A percentile compares a stretch with the other conserved stretches of the same genome.
Evolutionary conservation across 352 stramenopile species (phyloP).

Genomic region (Globisporangium middletonii): DNA sequence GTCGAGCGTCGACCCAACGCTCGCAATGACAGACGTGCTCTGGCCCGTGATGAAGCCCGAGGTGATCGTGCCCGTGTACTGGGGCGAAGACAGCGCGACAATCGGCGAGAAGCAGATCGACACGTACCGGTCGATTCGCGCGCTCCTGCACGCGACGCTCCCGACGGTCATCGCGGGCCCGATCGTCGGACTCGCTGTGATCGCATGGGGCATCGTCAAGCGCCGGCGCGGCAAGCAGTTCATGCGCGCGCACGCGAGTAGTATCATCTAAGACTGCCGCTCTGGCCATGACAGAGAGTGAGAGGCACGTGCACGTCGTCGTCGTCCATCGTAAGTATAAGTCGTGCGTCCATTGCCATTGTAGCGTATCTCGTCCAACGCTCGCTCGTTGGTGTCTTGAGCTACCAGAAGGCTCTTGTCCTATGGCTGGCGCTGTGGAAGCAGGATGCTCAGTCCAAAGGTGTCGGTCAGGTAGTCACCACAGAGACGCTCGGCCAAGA

Average conservation of each 20-base stretch:
- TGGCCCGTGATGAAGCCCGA: slow-evolving; percentile 45
- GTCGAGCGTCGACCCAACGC: slow-evolving; percentile 28
- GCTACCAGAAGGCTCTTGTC: no score
- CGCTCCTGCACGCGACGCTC: slow-evolving; percentile 42
- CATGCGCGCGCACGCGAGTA: slow-evolving; percentile 17
- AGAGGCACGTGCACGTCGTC: no score
- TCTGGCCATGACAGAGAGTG: no score
- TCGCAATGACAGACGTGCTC: slow-evolving; percentile 59
- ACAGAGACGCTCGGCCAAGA: background rate
- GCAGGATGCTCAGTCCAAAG: background rate
- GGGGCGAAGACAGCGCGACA: slow-evolving; percentile 41
- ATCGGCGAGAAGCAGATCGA: slow-evolving; percentile 31
- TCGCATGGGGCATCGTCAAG: slow-evolving; percentile 35
- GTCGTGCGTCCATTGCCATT: no score
- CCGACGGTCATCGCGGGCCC: slow-evolving; percentile 53
- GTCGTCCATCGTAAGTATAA: no score
- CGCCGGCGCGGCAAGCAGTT: slow-evolving; percentile 27
- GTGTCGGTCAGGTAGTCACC: background rate
- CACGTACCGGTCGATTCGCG: slow-evolving; percentile 44
- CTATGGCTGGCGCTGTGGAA: background rate
- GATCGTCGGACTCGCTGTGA: slow-evolving; percentile 21
- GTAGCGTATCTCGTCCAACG: no score
- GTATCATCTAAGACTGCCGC: slow-evolving; percentile 22
- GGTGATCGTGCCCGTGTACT: slow-evolving; percentile 57
- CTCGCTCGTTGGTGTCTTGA: no score